Evolutionary conservation across 2,329 filamentous ascomycete genomes (phyloP), one percentile per base, ranked within the genome.

Genomic region (Pestalotiopsis sp.): DNA sequence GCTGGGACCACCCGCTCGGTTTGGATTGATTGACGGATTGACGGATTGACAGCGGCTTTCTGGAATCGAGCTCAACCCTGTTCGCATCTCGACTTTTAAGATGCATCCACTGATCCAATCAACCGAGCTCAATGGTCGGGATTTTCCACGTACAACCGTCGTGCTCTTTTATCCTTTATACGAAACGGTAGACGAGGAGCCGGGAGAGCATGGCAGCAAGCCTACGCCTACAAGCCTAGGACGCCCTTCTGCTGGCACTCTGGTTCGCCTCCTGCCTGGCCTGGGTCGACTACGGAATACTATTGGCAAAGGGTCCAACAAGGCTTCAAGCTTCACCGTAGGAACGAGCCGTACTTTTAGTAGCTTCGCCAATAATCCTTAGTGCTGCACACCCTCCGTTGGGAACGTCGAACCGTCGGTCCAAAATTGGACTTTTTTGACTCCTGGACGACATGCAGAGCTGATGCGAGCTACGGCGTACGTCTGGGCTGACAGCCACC

Each of bases 21-120:
- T n/a, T n/a, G 44, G 17, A 9, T 52, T n/a, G 30, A 35, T 35
- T 52, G 44, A 52, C 44, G 44, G 44, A 52, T 52, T 52, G 44
- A 52, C 58, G 58, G 58, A 60, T 60, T 60, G 58, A 61, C 58
- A 61, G 58, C 58, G 58, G 58, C 30, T 35, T 61, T 61, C 58
- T 61, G 35, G 58, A 61, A 61, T 61, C 20, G 6, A 30, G 58
- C 30, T 39, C 58, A 61, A 61, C 58, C 58, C 58, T 61, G 58
- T 58, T 20, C 17, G 20, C 17, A 14, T 17, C 56, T 58, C 22
- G 22, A 26, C 56, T 58, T 13, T 4, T n/a, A n/a, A 26, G 14
- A 44, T 44, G 13, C 10, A 52, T n/a, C 56, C 56, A 58, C 56
- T 58, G 26, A 58, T 26, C 56, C 56, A 58, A 26, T 22, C 56